phyloP scores from a whole-genome alignment of 257 asterid species.

The Cinchona pubescens region DNA sequence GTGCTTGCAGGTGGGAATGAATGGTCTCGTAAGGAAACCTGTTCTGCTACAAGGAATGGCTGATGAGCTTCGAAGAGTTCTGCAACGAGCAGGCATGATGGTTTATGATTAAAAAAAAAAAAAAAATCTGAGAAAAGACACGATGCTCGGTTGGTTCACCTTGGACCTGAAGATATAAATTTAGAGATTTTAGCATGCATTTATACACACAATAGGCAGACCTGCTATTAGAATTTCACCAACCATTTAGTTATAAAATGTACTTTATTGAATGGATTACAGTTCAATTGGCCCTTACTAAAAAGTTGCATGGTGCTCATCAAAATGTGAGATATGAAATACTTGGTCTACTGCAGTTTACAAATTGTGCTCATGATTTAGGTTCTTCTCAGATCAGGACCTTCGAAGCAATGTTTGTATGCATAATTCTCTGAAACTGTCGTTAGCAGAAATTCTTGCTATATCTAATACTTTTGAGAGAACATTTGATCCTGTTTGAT shows the following conservation, averaged over 20 bases:
- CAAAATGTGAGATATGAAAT: not conserved
- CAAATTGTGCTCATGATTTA: not conserved
- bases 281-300: constrained; percentile 1
- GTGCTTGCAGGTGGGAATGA: constrained; percentile 44
- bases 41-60: constrained; percentile 40
- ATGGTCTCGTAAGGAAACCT: constrained; percentile 45
- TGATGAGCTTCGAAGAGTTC: constrained; percentile 35
- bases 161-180: not conserved
- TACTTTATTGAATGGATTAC: constrained; percentile 1
- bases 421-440: not conserved
- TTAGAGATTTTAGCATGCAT: not conserved
- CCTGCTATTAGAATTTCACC: not conserved
- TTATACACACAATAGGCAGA: not conserved
- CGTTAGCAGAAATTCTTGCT: not conserved
- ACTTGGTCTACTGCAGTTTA: not conserved
- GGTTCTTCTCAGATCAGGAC: not conserved
- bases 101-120: constrained; percentile 15
- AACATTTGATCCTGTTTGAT: not conserved
- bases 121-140: not conserved
- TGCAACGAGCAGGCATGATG: constrained; percentile 31
- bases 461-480: not conserved
- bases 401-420: not conserved
- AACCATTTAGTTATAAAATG: constrained; percentile 12
- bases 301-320: not conserved
- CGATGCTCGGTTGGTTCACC: not conserved